Evolutionary conservation across 257 asterid species (phyloP), one percentile per base, ranked within the genome.

Genomic region (Mitragyna speciosa): DNA sequence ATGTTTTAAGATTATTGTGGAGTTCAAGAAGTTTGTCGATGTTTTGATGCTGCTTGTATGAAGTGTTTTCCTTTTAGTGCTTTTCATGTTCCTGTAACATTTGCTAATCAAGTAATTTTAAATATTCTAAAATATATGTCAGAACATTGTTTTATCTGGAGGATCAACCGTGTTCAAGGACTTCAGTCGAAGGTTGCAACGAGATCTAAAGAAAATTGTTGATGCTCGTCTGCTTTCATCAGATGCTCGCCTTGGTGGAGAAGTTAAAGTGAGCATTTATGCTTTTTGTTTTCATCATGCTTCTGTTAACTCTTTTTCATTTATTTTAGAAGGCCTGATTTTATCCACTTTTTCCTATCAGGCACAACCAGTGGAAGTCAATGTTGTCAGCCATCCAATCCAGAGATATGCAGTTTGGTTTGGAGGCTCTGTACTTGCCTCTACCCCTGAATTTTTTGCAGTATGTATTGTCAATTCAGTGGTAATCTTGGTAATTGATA

Each of bases 371-470:
- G 91, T 96, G 89, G 99, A 96, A 87, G 97, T 96, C 79, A 92
- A 91, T 84, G 99, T 96, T 63, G 93, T 89, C 77, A 94, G 98
- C 89, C 93, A 92, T 83, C 97, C 96, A 66, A 88, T 94, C 86
- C 98, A 96, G 90, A 92, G 96, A 86, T 88, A 87, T 75, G 99
- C 99, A 81, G 99, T 92, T 82, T 95, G 99, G 99, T 95, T 93
- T 85, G 99, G 99, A 70, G 99, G 98, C 73, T 96, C 99, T 10
- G 97, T 94, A 54, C 96, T 94, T 79, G 97, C 97, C 77, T 96
- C 99, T 76, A 94, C 95, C 26, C 97, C 98, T 30, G 97, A 96
- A 84, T 94, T 96, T 87, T 94, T 87, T 85, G 85, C 94, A 88
- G 98, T 96, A 87, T 65, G 87, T 80, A 22, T 70, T 59, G 41